Conservation (phyloP, 805 yeast genomes). For the Starmerella apicola region DNA sequence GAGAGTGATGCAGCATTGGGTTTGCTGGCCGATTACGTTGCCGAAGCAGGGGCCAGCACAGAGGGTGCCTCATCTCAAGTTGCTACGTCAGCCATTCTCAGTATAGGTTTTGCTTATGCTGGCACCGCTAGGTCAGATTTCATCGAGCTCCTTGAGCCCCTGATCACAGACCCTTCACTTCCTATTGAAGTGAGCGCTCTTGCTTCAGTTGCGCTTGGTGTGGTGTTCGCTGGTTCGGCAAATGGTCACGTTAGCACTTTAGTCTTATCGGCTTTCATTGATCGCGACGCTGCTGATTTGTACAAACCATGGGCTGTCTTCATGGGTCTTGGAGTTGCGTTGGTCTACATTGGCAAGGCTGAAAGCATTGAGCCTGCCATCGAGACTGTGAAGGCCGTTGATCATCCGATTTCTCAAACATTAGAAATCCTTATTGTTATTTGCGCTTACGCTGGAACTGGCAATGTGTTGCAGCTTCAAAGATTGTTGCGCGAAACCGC, state of each 20-base stretch:
- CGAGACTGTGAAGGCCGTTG: constrained; percentile 88
- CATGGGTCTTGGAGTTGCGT: constrained; percentile 82
- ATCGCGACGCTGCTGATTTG: constrained; percentile 65
- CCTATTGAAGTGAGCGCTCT: constrained; percentile 70
- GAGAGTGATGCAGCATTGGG: constrained; percentile 89
- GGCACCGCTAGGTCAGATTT: constrained; percentile 85
- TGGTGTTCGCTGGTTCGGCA: constrained; percentile 89
- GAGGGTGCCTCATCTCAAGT: constrained; percentile 24
- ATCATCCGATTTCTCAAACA: constrained; percentile 83
- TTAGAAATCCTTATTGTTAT: constrained; percentile 80
- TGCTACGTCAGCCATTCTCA: constrained; percentile 73
- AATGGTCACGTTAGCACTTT: constrained; percentile 91
- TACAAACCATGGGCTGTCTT: constrained; percentile 80
- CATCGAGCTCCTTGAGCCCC: constrained; percentile 60
- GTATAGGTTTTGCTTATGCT: constrained; percentile 88
- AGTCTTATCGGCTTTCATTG: constrained; percentile 78
- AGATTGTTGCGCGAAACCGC: constrained; percentile 80
- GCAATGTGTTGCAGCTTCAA: constrained; percentile 91
- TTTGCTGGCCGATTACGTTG: constrained; percentile 65
- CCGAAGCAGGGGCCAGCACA: constrained; percentile 34
- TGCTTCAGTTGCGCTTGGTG: constrained; percentile 87
- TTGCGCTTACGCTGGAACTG: constrained; percentile 95
- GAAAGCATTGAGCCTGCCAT: constrained; percentile 83
- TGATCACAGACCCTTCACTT: constrained; percentile 62
- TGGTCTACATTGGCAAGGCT: constrained; percentile 83